A percentile compares a stretch with the other conserved stretches of the same genome.
These are phyloP conservation scores for Fusarium sp. DNA, from an alignment of 2,329 filamentous ascomycete species.

Conservation along the genomic window DNA sequence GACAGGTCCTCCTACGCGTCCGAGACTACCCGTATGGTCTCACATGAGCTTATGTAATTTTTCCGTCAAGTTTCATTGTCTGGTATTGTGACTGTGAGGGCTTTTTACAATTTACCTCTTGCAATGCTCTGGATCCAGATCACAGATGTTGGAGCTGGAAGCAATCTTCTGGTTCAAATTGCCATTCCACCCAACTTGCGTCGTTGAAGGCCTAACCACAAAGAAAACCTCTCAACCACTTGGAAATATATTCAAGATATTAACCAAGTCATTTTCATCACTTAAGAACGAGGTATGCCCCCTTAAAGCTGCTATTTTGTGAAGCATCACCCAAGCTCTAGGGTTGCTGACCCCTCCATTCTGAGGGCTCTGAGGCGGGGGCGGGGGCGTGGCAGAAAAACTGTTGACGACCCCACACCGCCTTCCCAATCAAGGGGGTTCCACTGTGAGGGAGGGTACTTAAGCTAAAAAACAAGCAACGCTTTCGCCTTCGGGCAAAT, in stretches of 20 bases:
- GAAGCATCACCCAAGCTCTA: background rate
- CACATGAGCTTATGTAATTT: background rate
- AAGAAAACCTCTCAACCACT: background rate
- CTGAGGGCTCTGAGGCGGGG: background rate
- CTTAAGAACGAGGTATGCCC: background rate
- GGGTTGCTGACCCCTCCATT: background rate
- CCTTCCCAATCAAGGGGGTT: background rate
- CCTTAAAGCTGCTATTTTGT: background rate
- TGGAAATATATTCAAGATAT: background rate
- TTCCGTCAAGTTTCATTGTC: background rate
- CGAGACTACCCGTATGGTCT: background rate
- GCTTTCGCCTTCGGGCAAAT: background rate
- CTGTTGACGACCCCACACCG: background rate
- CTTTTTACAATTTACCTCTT: background rate
- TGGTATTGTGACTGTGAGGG: background rate
- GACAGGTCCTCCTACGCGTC: background rate
- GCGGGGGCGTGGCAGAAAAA: background rate
- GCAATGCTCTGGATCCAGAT: background rate
- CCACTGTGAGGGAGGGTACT: background rate
- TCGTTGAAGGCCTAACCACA: background rate
- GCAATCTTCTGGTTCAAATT: background rate
- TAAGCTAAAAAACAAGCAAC: background rate
- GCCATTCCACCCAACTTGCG: background rate
- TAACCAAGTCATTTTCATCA: background rate
- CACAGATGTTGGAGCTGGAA: background rate